Evolutionary conservation across 176 grass and related monocot species (phyloP).

Genomic region (Carex littledalei): DNA sequence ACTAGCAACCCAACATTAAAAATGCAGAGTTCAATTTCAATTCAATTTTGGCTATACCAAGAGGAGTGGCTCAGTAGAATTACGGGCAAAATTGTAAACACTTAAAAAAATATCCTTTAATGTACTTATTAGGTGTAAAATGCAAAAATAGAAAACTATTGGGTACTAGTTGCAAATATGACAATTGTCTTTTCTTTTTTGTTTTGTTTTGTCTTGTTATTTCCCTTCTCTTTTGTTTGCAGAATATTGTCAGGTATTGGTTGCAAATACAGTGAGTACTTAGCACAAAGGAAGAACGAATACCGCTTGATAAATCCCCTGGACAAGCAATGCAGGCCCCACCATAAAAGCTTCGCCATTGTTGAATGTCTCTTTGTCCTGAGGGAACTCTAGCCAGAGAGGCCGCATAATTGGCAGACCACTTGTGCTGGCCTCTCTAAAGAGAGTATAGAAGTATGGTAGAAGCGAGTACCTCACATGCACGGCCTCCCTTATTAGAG

Average conservation of each 20-base stretch:
- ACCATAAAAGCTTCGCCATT: constrained; percentile 92
- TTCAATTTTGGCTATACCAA: background rate
- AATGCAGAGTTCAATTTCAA: background rate
- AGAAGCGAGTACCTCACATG: constrained; percentile 76
- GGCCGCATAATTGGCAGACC: constrained; percentile 92
- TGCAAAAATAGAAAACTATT: background rate
- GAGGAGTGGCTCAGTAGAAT: background rate
- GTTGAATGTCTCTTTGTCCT: constrained; percentile 88
- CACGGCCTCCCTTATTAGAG: constrained; percentile 83
- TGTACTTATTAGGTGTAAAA: background rate
- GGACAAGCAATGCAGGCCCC: constrained; percentile 61
- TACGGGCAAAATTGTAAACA: background rate
- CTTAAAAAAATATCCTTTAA: background rate
- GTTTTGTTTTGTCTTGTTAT: background rate
- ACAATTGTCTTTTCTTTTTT: background rate
- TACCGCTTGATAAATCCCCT: constrained; percentile 87
- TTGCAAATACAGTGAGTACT: background rate
- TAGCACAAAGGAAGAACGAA: constrained; percentile 8
- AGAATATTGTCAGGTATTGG: constrained; percentile 11
- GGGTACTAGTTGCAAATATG: background rate
- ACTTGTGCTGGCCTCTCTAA: constrained; percentile 78
- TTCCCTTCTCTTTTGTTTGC: background rate
- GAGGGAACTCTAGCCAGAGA: constrained; percentile 91
- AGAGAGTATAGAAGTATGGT: constrained; percentile 90
- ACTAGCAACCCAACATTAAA: background rate